These are phyloP conservation scores for Clathrospora elynae DNA, from an alignment of 2,329 filamentous ascomycete genomes.

Conservation along the genomic window DNA sequence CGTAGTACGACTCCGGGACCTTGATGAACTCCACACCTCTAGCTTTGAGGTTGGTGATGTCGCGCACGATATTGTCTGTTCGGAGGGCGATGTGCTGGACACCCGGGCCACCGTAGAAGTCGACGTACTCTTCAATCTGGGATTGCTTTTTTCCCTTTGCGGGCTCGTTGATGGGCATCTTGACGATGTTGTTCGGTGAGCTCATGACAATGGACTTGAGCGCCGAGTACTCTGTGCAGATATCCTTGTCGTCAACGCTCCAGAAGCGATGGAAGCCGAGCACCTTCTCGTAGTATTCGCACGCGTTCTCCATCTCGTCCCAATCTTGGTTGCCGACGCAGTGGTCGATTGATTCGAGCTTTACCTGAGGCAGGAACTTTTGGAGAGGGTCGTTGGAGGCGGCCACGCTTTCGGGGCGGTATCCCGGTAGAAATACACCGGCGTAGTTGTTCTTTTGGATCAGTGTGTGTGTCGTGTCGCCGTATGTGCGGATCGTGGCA, in stretches of 20 bases:
- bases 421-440: slow-evolving; percentile 84
- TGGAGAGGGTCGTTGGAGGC: slow-evolving; percentile 55
- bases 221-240: slow-evolving; percentile 90
- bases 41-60: slow-evolving; percentile 79
- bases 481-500: slow-evolving; percentile 88
- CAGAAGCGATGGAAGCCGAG: slow-evolving; percentile 97
- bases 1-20: slow-evolving; percentile 87
- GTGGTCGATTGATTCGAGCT: slow-evolving; percentile 82
- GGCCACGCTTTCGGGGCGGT: slow-evolving; percentile 58
- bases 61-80: slow-evolving; percentile 76
- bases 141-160: slow-evolving; percentile 86
- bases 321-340: slow-evolving; percentile 97
- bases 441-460: slow-evolving; percentile 73
- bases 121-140: slow-evolving; percentile 87
- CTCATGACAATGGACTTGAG: slow-evolving; percentile 91
- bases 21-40: slow-evolving; percentile 91
- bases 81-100: slow-evolving; percentile 93
- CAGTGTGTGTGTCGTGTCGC: slow-evolving; percentile 92
- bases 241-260: slow-evolving; percentile 91
- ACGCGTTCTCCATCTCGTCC: slow-evolving; percentile 77
- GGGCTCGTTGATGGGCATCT: slow-evolving; percentile 99
- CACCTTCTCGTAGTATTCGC: slow-evolving; percentile 79
- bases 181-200: slow-evolving; percentile 80
- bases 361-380: slow-evolving; percentile 64
- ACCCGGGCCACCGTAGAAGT: slow-evolving; percentile 87